Base-by-base conservation (phyloP, 169 alveolate genomes). In the Cryptosporidium viatorum region DNA sequence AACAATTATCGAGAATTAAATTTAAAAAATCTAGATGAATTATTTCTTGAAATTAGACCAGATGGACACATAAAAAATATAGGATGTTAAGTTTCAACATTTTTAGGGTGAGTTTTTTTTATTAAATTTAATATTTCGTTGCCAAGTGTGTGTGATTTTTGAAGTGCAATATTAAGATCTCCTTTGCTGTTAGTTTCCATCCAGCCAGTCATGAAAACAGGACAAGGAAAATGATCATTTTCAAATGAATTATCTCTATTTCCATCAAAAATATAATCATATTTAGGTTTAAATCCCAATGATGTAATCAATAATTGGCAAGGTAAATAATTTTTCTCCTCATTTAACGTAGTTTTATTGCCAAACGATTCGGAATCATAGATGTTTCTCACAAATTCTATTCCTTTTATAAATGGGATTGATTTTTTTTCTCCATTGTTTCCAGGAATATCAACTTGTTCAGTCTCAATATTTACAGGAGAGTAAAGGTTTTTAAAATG, bases 231-330 rank as follows among this genome's bases (percentile, higher is more conserved):
- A 12, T 4, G 1, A 43, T 80, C 33, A 3, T 74, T 39, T 18
- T 41, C 68, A 9, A 16, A 9, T 39, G 65, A 70, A 43, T 31
- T 10, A 10, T 59, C 60, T 18, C 14, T 60, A 29, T 21, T 62
- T 65, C 12, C 43, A 33, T 39, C 51, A 48, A 43, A 80, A 60
- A 80, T 26, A 18, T 80, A 70, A 37, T 52, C 37, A 29, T 31
- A 43, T 41, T 62, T 52, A 0, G 74, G 80, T 43, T 80, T 80
- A 29, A 80, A 80, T 31, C 89, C 89, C 23, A 65, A 31, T 18
- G 89, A 80, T 35, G 75, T 80, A 29, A 80, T 80, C 35, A 80
- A 23, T 23, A 80, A 70, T 80, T 80, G 89, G 39, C 89, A 80
- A 5, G 89, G 89, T 7, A 80, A 26, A 62, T 16, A 31, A 16